Evolutionary conservation across 331 rosid genomes (phyloP).

Genomic region (Acacia pycnantha): DNA sequence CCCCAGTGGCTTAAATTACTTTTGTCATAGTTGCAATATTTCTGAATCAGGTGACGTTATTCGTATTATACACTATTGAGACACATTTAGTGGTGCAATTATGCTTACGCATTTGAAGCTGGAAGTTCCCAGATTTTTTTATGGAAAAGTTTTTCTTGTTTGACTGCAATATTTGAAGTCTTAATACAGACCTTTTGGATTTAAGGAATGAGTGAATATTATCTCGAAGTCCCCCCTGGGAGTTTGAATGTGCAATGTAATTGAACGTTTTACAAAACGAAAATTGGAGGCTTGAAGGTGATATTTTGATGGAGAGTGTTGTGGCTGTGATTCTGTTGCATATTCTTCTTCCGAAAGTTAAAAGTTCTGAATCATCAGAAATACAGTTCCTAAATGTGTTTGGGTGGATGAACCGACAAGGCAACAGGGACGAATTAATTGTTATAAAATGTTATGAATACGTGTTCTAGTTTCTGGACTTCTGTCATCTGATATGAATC

Average conservation of each 20-base stretch:
- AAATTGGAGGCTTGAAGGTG: neutral
- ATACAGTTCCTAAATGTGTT: conserved; percentile 5
- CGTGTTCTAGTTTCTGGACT: conserved; percentile 5
- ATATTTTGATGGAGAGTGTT: neutral
- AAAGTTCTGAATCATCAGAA: conserved; percentile 4
- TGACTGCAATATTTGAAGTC: neutral
- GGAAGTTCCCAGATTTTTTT: neutral
- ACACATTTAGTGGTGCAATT: neutral
- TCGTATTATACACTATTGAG: neutral
- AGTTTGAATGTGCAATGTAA: conserved; percentile 6
- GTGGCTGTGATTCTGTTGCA: conserved; percentile 17
- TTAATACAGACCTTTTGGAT: neutral
- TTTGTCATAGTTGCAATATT: neutral
- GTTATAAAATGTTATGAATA: neutral
- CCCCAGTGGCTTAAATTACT: neutral
- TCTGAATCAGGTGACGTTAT: neutral
- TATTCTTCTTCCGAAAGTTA: neutral
- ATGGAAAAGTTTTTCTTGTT: neutral
- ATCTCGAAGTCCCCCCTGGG: neutral
- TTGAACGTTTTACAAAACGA: neutral
- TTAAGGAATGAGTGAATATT: neutral
- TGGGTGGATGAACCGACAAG: neutral
- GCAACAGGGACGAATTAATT: neutral
- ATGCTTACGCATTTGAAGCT: neutral
- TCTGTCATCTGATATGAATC: neutral